These are phyloP conservation scores for Monosporascus sp. DNA, from an alignment of 2,329 filamentous ascomycete species.

Conservation along the genomic window DNA sequence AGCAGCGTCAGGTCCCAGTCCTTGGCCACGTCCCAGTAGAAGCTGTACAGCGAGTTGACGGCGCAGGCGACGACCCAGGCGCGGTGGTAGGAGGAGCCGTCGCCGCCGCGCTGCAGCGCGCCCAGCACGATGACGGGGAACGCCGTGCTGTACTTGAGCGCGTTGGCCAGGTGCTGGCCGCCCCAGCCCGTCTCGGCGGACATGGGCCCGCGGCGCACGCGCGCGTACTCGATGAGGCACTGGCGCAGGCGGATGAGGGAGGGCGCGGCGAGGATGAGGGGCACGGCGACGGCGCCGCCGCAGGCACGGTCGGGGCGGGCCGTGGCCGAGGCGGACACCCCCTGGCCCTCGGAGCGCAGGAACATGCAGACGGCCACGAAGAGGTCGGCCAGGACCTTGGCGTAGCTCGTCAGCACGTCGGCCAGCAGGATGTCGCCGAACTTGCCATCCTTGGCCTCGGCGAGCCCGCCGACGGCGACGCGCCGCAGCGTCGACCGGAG, in stretches of 20 bases:
- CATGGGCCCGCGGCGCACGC: slow-evolving; percentile 56
- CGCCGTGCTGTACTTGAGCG: slow-evolving; percentile 87
- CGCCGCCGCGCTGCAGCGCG: slow-evolving; percentile 60
- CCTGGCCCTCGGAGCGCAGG: slow-evolving; percentile 48
- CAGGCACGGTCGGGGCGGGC: slow-evolving; percentile 75
- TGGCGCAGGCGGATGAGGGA: slow-evolving; percentile 84
- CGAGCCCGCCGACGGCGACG: slow-evolving; percentile 78
- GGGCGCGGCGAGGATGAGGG: slow-evolving; percentile 77
- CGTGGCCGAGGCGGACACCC: slow-evolving; percentile 58
- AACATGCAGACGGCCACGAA: slow-evolving; percentile 93
- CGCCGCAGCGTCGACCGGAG: slow-evolving; percentile 73
- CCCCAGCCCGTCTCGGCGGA: slow-evolving; percentile 63
- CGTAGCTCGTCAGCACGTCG: slow-evolving; percentile 91
- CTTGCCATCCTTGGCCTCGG: slow-evolving; percentile 81
- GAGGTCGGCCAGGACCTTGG: slow-evolving; percentile 84
- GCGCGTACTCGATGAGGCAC: slow-evolving; percentile 81
- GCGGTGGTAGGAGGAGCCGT: slow-evolving; percentile 40
- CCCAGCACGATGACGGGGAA: slow-evolving; percentile 86
- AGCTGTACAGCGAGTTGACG: slow-evolving; percentile 87
- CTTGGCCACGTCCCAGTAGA: slow-evolving; percentile 95
- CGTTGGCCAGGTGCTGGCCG: slow-evolving; percentile 87
- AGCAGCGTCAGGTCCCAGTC: slow-evolving; percentile 95
- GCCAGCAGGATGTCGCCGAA: slow-evolving; percentile 92
- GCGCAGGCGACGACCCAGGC: slow-evolving; percentile 69
- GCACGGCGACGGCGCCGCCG: slow-evolving; percentile 73